These are phyloP conservation scores for Penicillium soppii DNA, from an alignment of 495 filamentous ascomycete species.

Conservation along the genomic window DNA sequence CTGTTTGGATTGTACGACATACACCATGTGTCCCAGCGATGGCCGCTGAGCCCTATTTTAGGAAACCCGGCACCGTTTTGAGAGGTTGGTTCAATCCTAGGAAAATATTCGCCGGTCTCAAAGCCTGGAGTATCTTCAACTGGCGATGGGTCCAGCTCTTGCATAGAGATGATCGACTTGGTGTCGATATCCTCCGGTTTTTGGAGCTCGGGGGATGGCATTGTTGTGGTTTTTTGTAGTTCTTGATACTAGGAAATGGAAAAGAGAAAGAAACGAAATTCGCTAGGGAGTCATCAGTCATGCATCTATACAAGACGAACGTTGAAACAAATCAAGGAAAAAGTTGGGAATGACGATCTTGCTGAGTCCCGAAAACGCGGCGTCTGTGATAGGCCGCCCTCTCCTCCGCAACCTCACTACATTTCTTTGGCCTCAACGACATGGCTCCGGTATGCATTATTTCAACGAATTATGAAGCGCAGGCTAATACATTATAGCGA, in stretches of 20 bases:
- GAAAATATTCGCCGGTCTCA: constrained; percentile 58
- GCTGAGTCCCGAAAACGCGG: constrained; percentile 11
- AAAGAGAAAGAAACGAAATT: constrained; percentile 7
- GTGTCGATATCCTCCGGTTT: constrained; percentile 36
- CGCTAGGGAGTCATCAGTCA: constrained; percentile 14
- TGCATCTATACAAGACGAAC: background rate
- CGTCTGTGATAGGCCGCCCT: constrained; percentile 14
- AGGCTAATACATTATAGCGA: constrained; percentile 24
- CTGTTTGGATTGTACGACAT: constrained; percentile 18
- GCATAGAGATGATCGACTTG: constrained; percentile 60
- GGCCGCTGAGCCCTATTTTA: constrained; percentile 57
- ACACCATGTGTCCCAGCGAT: constrained; percentile 64
- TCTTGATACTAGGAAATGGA: background rate
- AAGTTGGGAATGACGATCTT: constrained; percentile 16
- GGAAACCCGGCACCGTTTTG: constrained; percentile 19
- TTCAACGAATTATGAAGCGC: background rate
- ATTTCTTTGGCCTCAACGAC: too few species aligned
- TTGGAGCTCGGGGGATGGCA: background rate
- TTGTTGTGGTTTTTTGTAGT: background rate
- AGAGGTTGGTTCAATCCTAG: constrained; percentile 23
- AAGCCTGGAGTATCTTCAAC: constrained; percentile 62
- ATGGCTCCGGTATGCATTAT: constrained; percentile 20
- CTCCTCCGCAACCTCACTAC: constrained; percentile 3
- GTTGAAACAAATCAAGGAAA: constrained; percentile 14
- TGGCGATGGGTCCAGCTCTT: constrained; percentile 78